Conservation (phyloP, 2,329 filamentous ascomycete genomes). For the Sordariomycetes sp. region DNA sequence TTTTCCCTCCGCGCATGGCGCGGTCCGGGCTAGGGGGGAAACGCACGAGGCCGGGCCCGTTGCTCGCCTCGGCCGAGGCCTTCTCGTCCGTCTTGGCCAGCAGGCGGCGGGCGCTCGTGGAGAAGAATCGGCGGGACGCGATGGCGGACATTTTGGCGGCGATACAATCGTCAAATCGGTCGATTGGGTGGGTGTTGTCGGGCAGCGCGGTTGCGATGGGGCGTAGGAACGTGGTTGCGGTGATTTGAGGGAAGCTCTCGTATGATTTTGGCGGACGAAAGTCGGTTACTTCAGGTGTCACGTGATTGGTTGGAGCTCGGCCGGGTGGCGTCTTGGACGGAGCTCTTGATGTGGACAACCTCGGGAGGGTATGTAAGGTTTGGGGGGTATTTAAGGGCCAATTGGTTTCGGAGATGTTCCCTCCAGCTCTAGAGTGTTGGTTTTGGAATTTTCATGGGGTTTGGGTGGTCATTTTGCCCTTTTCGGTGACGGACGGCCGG, state of each 20-base stretch:
- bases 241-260: conserved; percentile 7
- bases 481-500: too few relatives aligned
- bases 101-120: conserved; percentile 41
- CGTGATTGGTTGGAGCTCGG: not conserved
- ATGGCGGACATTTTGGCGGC: conserved; percentile 41
- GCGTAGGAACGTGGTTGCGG: not conserved
- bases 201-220: conserved; percentile 6
- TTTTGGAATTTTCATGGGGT: too few relatives aligned
- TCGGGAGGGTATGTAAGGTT: not conserved
- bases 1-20: not conserved
- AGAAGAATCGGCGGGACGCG: conserved; percentile 44
- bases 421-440: too few relatives aligned
- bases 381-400: too few relatives aligned
- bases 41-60: conserved; percentile 17
- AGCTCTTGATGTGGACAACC: not conserved
- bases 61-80: conserved; percentile 1
- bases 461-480: too few relatives aligned
- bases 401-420: too few relatives aligned
- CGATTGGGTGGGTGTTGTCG: conserved; percentile 8
- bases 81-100: conserved; percentile 19
- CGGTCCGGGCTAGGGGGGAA: conserved; percentile 9
- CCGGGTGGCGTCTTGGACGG: not conserved
- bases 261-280: conserved; percentile 3
- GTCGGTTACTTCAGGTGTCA: not conserved
- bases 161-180: conserved; percentile 7